Evolutionary conservation across 306 rosid genomes (phyloP), one percentile per base, ranked within the genome.

Genomic region (Dicorynia guianensis): DNA sequence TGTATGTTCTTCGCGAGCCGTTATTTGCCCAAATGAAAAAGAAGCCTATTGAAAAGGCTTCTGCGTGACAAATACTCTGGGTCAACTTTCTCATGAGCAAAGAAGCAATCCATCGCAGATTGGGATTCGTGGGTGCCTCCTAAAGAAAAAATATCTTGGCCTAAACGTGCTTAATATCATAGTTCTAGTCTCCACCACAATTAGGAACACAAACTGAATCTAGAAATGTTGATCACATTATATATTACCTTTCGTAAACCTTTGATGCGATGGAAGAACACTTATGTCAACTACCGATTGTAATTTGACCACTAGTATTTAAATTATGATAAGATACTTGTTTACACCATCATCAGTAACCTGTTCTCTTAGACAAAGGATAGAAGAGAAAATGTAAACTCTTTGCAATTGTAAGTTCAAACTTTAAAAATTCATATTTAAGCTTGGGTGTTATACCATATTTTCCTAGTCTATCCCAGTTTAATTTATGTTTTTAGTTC

Each of bases 101-200:
- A 25, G 30, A 25, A 25, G 2, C 46, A 35, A 35, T 10, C 25
- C 33, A 44, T 43, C 50, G 14, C 46, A 67, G 58, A 59, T 34
- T 34, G 35, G 42, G n/a, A 58, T 58, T 66, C 12, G 43, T 8
- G 79, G 47, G 38, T 73, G 69, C 63, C 53, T 38, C 65, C 20
- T 43, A 54, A 77, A 67, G 72, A 25, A 25, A 25, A 67, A 20
- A 62, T 69, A 40, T 14, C 15, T 13, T 48, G 12, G 56, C 55
- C 56, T 65, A 65, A 47, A 46, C n/a, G 17, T 20, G 19, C 3
- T 30, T 63, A n/a, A n/a, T n/a, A n/a, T n/a, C n/a, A n/a, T n/a
- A n/a, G 30, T 25, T 25, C 30, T 25, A 25, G 30, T 25, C 30
- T 5, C 6, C 56, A 6, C 17, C 2, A 6, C 15, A 50, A n/a